Conservation (phyloP, 2,329 filamentous ascomycete species). For the Arthrobotrys sphaeroides region DNA sequence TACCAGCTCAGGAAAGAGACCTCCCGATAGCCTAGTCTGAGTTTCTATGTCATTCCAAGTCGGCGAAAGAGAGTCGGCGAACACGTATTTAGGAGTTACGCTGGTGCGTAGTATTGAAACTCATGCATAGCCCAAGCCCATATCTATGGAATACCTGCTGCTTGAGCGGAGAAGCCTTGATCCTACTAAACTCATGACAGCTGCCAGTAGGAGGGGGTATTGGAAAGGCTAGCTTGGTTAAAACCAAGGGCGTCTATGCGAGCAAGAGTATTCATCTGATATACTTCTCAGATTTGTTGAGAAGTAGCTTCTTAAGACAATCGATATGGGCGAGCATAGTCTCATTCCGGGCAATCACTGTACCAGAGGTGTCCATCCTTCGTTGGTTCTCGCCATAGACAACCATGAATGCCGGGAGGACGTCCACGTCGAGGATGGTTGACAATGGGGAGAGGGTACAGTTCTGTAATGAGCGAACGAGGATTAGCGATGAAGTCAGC, state of each 20-base stretch:
- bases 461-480: constrained; percentile 6
- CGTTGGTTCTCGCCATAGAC: constrained; percentile 42
- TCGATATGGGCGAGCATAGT: constrained; percentile 45
- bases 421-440: constrained; percentile 9
- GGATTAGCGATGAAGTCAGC: background rate
- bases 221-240: too few relatives aligned
- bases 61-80: too few relatives aligned
- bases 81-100: too few relatives aligned
- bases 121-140: too few relatives aligned
- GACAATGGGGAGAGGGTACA: constrained; percentile 46
- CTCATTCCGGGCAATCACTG: constrained; percentile 29
- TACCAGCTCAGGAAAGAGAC: too few relatives aligned
- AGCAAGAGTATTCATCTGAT: background rate
- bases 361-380: constrained; percentile 37
- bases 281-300: constrained; percentile 48
- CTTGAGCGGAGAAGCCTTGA: too few relatives aligned
- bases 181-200: too few relatives aligned
- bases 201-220: too few relatives aligned
- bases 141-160: too few relatives aligned
- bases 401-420: constrained; percentile 29
- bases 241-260: background rate
- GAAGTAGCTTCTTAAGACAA: constrained; percentile 45
- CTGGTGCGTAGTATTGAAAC: too few relatives aligned
- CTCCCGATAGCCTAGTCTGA: too few relatives aligned
- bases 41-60: too few relatives aligned